phyloP scores from a whole-genome alignment of 768 basidiomycete species.

The Solioccasus polychromus region DNA sequence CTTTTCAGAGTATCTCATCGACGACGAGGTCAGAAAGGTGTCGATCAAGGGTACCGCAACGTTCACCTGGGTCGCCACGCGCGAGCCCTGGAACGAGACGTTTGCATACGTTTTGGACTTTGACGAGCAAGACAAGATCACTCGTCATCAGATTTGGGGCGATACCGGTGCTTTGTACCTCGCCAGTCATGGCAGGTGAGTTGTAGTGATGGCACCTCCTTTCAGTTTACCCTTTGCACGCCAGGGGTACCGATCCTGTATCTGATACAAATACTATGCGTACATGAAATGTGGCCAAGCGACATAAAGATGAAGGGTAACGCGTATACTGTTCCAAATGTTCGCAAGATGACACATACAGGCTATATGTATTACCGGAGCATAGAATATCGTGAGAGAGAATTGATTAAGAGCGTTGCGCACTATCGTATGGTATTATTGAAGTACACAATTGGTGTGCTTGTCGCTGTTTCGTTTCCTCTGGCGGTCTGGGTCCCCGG shows the following conservation, averaged over 20 bases:
- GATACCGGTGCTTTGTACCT: slow-evolving; percentile 66
- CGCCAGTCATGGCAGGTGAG: slow-evolving; percentile 44
- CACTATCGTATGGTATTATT: slow-evolving; percentile 16
- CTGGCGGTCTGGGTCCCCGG: slow-evolving; percentile 16
- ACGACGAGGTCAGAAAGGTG: slow-evolving; percentile 48
- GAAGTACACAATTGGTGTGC: slow-evolving; percentile 23
- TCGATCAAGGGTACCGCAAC: slow-evolving; percentile 50
- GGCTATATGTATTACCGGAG: slow-evolving; percentile 19
- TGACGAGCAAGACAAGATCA: slow-evolving; percentile 53
- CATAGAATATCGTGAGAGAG: slow-evolving; percentile 14
- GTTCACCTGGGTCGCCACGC: slow-evolving; percentile 55
- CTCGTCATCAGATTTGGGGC: slow-evolving; percentile 64
- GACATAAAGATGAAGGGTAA: background rate
- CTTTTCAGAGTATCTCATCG: slow-evolving; percentile 57
- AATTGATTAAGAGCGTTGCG: background rate
- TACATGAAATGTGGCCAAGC: slow-evolving; percentile 1
- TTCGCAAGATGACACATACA: slow-evolving; percentile 2
- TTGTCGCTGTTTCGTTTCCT: slow-evolving; percentile 31
- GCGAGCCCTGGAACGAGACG: slow-evolving; percentile 58
- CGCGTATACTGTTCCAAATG: slow-evolving; percentile 12
- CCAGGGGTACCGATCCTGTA: background rate
- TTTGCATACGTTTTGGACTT: slow-evolving; percentile 62
- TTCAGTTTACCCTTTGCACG: background rate
- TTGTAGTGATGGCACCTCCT: background rate
- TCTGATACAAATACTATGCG: slow-evolving; percentile 14